Conservation (phyloP, 2,329 filamentous ascomycete species). For the Colletotrichum agaves region DNA sequence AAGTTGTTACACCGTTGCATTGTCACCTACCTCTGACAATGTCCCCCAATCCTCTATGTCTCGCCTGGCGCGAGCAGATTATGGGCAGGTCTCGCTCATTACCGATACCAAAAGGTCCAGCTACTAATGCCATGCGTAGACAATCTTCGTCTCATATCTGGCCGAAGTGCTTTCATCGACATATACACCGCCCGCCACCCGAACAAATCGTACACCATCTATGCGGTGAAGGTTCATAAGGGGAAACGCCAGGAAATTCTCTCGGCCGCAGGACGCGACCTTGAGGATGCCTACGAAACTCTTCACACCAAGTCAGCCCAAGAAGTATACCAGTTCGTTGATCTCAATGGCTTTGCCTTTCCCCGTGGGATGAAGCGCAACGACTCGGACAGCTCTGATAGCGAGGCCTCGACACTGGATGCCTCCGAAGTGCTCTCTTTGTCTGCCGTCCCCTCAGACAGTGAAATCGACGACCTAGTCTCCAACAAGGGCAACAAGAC, state of each 20-base stretch:
- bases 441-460: conserved; percentile 22
- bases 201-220: conserved; percentile 59
- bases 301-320: conserved; percentile 54
- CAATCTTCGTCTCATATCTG: conserved; percentile 30
- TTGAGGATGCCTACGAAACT: conserved; percentile 47
- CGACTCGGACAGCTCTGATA: conserved; percentile 26
- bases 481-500: conserved; percentile 14
- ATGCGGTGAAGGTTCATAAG: conserved; percentile 81
- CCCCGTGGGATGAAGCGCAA: conserved; percentile 31
- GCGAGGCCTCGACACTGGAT: conserved; percentile 27
- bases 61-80: conserved; percentile 34
- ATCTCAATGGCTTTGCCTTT: conserved; percentile 47
- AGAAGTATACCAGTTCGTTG: conserved; percentile 44
- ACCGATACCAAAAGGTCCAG: neutral
- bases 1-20: neutral
- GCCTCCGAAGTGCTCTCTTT: conserved; percentile 25
- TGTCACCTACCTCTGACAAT: conserved; percentile 1
- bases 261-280: conserved; percentile 45
- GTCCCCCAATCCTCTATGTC: conserved; percentile 28
- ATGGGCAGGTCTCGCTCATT: neutral
- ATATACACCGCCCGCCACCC: conserved; percentile 31
- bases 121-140: conserved; percentile 17
- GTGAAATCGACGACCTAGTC: conserved; percentile 7
- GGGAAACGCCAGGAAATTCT: conserved; percentile 71
- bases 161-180: conserved; percentile 28